Evolutionary conservation across 2,329 filamentous ascomycete genomes (phyloP), one percentile per base, ranked within the genome.

Genomic region (Aspergillus uvarum): DNA sequence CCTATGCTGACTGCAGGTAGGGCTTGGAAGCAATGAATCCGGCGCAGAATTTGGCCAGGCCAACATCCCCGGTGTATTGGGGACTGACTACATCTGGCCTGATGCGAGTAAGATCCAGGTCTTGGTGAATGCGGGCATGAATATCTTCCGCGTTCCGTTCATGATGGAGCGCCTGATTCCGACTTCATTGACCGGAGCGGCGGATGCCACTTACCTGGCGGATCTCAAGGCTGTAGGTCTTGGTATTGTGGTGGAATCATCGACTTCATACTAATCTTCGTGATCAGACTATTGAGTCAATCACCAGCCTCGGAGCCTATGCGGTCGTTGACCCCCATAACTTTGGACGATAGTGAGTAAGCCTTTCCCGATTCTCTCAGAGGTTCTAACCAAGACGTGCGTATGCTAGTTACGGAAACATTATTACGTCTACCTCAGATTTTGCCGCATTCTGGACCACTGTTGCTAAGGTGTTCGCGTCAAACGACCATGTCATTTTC

Each of bases 1-100:
- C 4, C 12, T 24, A 44, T 29, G 10, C 7, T 47, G 47, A 51
- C 48, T n/a, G 48, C 6, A 35, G 19, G 6, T 47, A 73, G 72
- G 72, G 70, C 78, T 83, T 51, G 81, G 82, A 4, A 72, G 81
- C 66, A 83, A 82, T 65, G 80, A 87, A 68, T 82, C 84, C n/a
- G 84, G 85, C 50, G 86, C 85, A 50, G 88, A 90, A 70, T 90
- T 90, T 59, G 87, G 87, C 24, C 74, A 82, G 59, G 75, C 68
- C n/a, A 80, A 75, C 38, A 79, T 85, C 52, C 87, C 88, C 0
- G 87, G 87, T 29, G 52, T 35, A 4, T 54, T 83, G 66, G 83
- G 82, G 63, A 87, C 74, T 7, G 82, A 90, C 67, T 90, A 84
- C 74, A 87, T 76, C 62, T 90, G 86, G 80, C 87, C 87, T 4